Evolutionary conservation across 139 green algal species (phyloP), one percentile per base, ranked within the genome.

Genomic region (Tetratostichococcus sp.): DNA sequence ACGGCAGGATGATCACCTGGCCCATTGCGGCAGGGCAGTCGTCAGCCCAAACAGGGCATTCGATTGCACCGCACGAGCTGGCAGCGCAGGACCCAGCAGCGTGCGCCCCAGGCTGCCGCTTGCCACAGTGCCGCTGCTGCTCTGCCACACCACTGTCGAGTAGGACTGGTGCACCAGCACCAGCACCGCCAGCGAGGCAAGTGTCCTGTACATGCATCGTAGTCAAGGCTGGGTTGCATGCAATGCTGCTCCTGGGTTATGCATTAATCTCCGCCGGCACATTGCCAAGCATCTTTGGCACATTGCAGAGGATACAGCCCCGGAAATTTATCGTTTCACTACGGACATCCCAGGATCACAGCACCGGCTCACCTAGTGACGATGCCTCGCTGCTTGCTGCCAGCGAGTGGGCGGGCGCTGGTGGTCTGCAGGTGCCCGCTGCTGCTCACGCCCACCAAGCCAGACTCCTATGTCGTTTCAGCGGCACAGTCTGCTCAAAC

Each of bases 101-200:
- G n/a, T n/a, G n/a, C n/a, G n/a, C n/a, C 39, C 39, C 39, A 50
- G 8, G 39, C 8, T 39, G 71, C 71, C 71, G 66, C 32, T 58
- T 43, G 43, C 66, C 43, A 57, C 30, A 30, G 1, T 32, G 2
- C 30, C 67, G 33, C 50, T 62, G 30, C 30, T 30, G 28, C 67
- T 43, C 71, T 68, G 71, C 50, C 65, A 21, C 31, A n/a, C 43
- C 71, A 75, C 30, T 75, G 71, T 42, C 11, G 39, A 21, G 39
- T 50, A 50, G 39, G 39, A 50, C 39, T 26, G 19, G 30, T 71
- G 62, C 35, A 77, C 30, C 65, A 77, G 26, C 70, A 71, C 8
- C 71, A 84, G 35, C n/a, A 76, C 39, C 6, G 50, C 79, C 23
- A 82, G 28, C 66, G 66, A 82, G 30, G 75, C 79, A 19, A 84